A percentile compares a stretch with the other conserved stretches of the same genome.
Conservation (phyloP, 2,329 filamentous ascomycete species). For the Cladosporium austrohemisphaericum region DNA sequence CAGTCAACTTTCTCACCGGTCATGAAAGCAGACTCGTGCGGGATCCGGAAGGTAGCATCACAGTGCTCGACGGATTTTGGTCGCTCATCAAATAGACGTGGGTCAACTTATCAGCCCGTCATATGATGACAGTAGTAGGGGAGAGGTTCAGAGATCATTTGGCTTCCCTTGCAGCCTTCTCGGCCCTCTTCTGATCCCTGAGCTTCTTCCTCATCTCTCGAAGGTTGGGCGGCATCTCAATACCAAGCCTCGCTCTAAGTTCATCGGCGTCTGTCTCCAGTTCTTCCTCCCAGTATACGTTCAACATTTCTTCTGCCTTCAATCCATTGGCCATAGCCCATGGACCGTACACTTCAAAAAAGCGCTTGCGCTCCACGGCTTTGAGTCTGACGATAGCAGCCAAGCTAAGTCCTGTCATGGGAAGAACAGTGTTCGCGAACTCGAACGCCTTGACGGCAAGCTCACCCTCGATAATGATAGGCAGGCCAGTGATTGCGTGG, state of each 20-base stretch:
- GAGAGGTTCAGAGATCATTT: too few species aligned
- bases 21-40: too few species aligned
- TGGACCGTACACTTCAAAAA: slow-evolving; percentile 73
- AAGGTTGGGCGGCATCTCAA: slow-evolving; percentile 85
- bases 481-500: slow-evolving; percentile 87
- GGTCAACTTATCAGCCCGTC: neutral
- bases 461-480: slow-evolving; percentile 90
- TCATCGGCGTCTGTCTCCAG: slow-evolving; percentile 77
- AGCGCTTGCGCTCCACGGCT: slow-evolving; percentile 59
- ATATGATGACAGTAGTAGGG: too few species aligned
- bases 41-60: too few species aligned
- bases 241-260: slow-evolving; percentile 69
- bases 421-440: slow-evolving; percentile 88
- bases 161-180: slow-evolving; percentile 48
- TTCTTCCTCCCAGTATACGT: slow-evolving; percentile 97
- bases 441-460: slow-evolving; percentile 97
- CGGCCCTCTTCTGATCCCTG: slow-evolving; percentile 63
- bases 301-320: slow-evolving; percentile 74
- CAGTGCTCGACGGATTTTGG: too few species aligned
- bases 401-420: slow-evolving; percentile 88
- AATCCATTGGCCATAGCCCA: slow-evolving; percentile 88
- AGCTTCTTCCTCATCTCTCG: slow-evolving; percentile 70
- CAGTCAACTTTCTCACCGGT: too few species aligned
- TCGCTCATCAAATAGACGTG: neutral
- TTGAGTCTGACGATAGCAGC: slow-evolving; percentile 67